Conservation (phyloP, 305 asterid species). For the Striga hermonthica region DNA sequence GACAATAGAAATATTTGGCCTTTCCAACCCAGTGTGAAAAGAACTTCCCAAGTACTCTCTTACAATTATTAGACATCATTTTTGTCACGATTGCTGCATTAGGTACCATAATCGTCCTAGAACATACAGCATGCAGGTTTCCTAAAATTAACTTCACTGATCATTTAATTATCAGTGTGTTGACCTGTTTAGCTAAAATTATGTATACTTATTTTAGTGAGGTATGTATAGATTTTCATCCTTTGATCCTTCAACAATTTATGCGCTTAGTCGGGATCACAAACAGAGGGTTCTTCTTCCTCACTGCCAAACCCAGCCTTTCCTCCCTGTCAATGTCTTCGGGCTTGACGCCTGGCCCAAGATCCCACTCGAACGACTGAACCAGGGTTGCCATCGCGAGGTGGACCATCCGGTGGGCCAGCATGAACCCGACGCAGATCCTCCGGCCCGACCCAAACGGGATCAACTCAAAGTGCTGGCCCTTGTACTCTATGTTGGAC, state of each 20-base stretch:
- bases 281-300: slow-evolving; percentile 29
- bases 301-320: slow-evolving; percentile 40
- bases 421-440: slow-evolving; percentile 48
- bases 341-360: slow-evolving; percentile 39
- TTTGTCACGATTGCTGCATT: too few species aligned
- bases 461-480: slow-evolving; percentile 57
- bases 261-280: slow-evolving; percentile 36
- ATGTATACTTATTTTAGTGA: too few species aligned
- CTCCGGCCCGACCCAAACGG: slow-evolving; percentile 69
- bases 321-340: slow-evolving; percentile 53
- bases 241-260: slow-evolving; percentile 19
- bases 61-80: too few species aligned
- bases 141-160: too few species aligned
- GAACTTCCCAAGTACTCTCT: too few species aligned
- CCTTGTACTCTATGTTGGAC: slow-evolving; percentile 48
- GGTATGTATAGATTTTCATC: not conserved
- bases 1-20: too few species aligned
- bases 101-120: too few species aligned
- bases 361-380: slow-evolving; percentile 54
- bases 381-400: slow-evolving; percentile 58
- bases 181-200: too few species aligned
- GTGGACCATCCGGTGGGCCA: slow-evolving; percentile 41
- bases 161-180: too few species aligned
- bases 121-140: too few species aligned
- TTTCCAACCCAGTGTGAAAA: too few species aligned